Evolutionary conservation across 768 basidiomycete species (phyloP), one percentile per base, ranked within the genome.

Genomic region (Hericium rajendrae): DNA sequence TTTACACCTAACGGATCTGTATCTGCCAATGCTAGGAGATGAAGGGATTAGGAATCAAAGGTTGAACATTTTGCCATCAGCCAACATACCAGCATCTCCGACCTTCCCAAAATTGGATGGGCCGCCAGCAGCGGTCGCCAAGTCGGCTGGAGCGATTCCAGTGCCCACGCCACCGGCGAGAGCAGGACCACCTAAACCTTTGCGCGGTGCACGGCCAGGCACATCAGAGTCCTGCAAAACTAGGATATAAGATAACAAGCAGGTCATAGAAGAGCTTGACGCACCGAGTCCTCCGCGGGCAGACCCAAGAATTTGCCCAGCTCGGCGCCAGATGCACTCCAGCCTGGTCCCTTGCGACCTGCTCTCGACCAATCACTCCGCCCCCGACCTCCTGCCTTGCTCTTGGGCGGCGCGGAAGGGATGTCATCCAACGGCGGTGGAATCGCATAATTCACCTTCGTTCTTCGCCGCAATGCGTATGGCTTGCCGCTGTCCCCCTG

Each of bases 1-100:
- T 94, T 94, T 8, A 95, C 90, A 13, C 94, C 94, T 15, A 99
- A 77, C 3, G 97, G 97, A 71, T 99, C 97, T 2, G 91, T 88
- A 68, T 99, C 97, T 8, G 95, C 94, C 15, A 94, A 80, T 41
- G 83, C 94, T 91, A 59, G 53, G 48, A 41, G 48, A 59, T 63
- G 16, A 2, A 32, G 63, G 62, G 24, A 62, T 53, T 60, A 51
- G 55, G 48, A 32, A 65, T n/a, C 48, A 54, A 58, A 16, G 65
- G 54, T 15, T 28, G 62, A 1, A 26, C 56, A 22, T 49, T 24
- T 16, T 32, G 9, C 32, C 32, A 10, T 32, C 32, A 32, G 32
- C 32, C 41, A 16, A 71, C 79, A 60, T 62, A 84, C 86, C 79
- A 59, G 88, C 77, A 65, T 91, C 89, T 4, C 87, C 85, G 50